phyloP scores from a whole-genome alignment of 305 asterid species.

The Fraxinus albicans region DNA sequence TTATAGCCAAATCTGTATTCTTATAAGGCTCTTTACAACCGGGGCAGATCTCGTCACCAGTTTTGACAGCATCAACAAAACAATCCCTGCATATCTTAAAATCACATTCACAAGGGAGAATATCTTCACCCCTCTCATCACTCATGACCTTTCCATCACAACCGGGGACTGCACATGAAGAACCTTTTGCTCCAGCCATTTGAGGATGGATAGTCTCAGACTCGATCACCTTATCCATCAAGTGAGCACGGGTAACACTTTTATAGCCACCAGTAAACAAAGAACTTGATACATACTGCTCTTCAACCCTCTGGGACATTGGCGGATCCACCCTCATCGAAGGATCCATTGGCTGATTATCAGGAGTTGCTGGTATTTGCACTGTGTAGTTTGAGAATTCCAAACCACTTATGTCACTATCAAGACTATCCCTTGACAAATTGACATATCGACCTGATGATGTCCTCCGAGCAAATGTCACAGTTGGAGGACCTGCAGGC shows the following conservation, averaged over 20 bases:
- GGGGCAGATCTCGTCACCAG: slow-evolving; percentile 81
- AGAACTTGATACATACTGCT: slow-evolving; percentile 90
- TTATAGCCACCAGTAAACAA: slow-evolving; percentile 86
- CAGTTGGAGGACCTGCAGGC: slow-evolving; percentile 34
- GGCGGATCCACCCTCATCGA: slow-evolving; percentile 27
- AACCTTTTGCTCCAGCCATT: slow-evolving; percentile 60
- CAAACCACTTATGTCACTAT: slow-evolving; percentile 66
- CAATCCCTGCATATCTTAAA: slow-evolving; percentile 83
- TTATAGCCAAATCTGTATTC: slow-evolving; percentile 53
- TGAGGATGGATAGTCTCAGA: slow-evolving; percentile 84
- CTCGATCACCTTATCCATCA: slow-evolving; percentile 96
- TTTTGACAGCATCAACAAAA: slow-evolving; percentile 67
- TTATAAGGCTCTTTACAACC: slow-evolving; percentile 91
- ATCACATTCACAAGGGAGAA: no score
- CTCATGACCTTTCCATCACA: no score
- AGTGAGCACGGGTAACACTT: slow-evolving; percentile 84
- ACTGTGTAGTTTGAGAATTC: slow-evolving; percentile 74
- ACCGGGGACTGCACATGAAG: no score
- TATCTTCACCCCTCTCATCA: no score
- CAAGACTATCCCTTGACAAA: slow-evolving; percentile 73
- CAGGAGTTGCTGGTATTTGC: slow-evolving; percentile 90
- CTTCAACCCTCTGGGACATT: slow-evolving; percentile 84
- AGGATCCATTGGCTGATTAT: slow-evolving; percentile 82
- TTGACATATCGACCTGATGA: slow-evolving; percentile 79
- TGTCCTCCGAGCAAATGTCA: slow-evolving; percentile 73